These are phyloP conservation scores for Ceraceosorus guamensis DNA, from an alignment of 1,284 basidiomycete species.

Conservation along the genomic window DNA sequence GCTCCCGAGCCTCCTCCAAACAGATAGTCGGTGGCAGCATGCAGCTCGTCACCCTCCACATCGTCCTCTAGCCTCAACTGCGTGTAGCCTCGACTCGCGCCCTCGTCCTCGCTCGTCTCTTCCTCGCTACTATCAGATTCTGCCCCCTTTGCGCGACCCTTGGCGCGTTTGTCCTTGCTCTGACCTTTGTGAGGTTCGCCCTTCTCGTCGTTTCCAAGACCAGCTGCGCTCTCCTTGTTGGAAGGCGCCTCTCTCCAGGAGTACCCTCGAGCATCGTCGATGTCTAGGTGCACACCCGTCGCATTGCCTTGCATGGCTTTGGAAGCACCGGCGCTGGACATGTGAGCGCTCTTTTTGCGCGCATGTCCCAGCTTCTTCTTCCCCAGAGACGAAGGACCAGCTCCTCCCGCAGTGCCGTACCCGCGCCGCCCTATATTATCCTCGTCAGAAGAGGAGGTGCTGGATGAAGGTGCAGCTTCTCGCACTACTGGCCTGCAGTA, in stretches of 20 bases:
- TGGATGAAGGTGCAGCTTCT: neutral
- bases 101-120: conserved; percentile 4
- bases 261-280: conserved; percentile 45
- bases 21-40: conserved; percentile 44
- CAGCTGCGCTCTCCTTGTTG: neutral
- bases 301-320: conserved; percentile 11
- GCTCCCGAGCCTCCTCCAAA: conserved; percentile 32
- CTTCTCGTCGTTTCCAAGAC: conserved; percentile 13
- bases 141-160: conserved; percentile 36
- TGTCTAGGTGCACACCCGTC: conserved; percentile 38
- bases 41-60: conserved; percentile 41
- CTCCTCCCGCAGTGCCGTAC: too few relatives aligned
- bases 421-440: too few relatives aligned
- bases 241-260: conserved; percentile 43
- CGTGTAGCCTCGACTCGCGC: conserved; percentile 38
- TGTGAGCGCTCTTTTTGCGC: neutral
- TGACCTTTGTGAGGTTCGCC: conserved; percentile 2
- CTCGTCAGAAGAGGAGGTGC: conserved; percentile 9
- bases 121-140: conserved; percentile 1
- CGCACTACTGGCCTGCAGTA: neutral
- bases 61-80: conserved; percentile 46
- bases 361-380: conserved; percentile 1
- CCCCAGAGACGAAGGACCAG: too few relatives aligned
- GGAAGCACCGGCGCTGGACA: neutral
- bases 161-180: conserved; percentile 8